Evolutionary conservation across 2,329 filamentous ascomycete genomes (phyloP).

Genomic region (Cryphonectria carpinicola): DNA sequence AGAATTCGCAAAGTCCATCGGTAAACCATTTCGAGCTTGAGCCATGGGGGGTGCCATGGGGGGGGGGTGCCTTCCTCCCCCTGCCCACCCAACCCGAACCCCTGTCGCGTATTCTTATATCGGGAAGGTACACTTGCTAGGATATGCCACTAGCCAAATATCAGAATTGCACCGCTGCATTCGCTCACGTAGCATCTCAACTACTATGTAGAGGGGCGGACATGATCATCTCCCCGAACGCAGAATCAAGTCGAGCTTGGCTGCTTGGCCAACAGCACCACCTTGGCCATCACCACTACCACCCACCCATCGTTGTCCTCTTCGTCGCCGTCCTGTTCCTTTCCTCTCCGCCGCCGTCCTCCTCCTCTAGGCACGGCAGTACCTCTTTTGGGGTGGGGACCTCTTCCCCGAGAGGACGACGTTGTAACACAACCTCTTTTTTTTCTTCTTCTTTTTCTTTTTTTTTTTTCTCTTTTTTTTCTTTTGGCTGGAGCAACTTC

Average conservation of each 20-base stretch:
- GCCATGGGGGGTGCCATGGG: too few species aligned
- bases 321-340: too few species aligned
- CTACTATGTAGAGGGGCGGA: not conserved
- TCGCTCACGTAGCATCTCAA: not conserved
- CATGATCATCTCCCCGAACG: not conserved
- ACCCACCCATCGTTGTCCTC: too few species aligned
- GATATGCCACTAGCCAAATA: slow-evolving; percentile 7
- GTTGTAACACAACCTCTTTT: slow-evolving; percentile 2
- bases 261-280: not conserved
- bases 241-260: not conserved
- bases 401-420: not conserved
- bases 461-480: not conserved
- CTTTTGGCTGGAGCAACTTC: not conserved
- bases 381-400: slow-evolving; percentile 1
- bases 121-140: not conserved
- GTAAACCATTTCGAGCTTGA: slow-evolving; percentile 1
- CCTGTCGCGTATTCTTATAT: not conserved
- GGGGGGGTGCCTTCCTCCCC: not conserved
- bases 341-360: too few species aligned
- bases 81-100: too few species aligned
- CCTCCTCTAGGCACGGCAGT: not conserved
- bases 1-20: not conserved
- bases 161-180: not conserved
- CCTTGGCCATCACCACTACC: not conserved
- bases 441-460: not conserved